These are phyloP conservation scores for Pezicula neosporulosa DNA, from an alignment of 2,329 filamentous ascomycete species.

Conservation along the genomic window DNA sequence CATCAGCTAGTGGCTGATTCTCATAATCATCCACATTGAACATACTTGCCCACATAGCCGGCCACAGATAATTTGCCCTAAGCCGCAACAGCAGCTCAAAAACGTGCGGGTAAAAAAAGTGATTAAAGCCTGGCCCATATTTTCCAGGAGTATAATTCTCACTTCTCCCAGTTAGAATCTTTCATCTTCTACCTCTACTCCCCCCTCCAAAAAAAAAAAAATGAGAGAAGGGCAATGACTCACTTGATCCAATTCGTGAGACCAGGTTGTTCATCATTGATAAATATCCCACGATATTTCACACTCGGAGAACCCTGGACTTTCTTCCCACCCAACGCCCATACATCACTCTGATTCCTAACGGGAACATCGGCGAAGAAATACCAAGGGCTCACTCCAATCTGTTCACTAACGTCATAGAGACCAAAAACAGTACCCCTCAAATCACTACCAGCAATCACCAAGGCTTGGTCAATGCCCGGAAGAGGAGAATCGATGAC, in stretches of 20 bases:
- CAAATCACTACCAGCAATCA: conserved; percentile 65
- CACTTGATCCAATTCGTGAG: conserved; percentile 59
- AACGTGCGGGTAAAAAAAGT: conserved; percentile 65
- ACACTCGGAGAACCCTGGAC: conserved; percentile 48
- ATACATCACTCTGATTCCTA: conserved; percentile 40
- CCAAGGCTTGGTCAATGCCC: conserved; percentile 54
- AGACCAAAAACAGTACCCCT: conserved; percentile 67
- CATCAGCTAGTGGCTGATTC: conserved; percentile 67
- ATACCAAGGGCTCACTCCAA: conserved; percentile 66
- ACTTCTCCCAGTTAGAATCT: conserved; percentile 20
- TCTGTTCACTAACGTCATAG: conserved; percentile 70
- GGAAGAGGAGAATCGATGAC: conserved; percentile 55
- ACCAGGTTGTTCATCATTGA: conserved; percentile 59
- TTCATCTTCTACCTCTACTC: not conserved
- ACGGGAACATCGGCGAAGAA: conserved; percentile 53
- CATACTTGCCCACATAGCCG: conserved; percentile 67
- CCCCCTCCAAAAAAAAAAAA: not conserved
- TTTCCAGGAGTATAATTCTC: conserved; percentile 37
- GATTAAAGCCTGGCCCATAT: conserved; percentile 44
- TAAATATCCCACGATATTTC: conserved; percentile 56
- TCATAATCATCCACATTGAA: conserved; percentile 68
- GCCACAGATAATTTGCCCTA: conserved; percentile 74
- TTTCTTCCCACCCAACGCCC: conserved; percentile 41
- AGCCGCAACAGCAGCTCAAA: conserved; percentile 70
- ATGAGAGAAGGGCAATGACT: not conserved